These are phyloP conservation scores for Ceratobasidium sp. DNA, from an alignment of 1,284 basidiomycete genomes.

Conservation along the genomic window DNA sequence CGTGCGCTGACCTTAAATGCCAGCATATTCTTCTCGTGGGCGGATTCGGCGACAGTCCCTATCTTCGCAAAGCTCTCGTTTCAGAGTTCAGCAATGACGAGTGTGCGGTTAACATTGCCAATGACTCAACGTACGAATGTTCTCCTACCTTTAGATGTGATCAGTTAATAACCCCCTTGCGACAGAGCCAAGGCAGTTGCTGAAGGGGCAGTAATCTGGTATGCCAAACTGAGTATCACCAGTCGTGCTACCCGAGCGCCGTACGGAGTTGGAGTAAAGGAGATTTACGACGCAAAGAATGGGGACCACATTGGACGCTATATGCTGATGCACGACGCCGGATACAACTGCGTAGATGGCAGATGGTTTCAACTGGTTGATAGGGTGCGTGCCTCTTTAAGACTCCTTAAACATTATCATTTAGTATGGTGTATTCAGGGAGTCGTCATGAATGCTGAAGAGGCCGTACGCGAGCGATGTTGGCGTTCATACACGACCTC, in stretches of 20 bases:
- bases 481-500: neutral
- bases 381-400: neutral
- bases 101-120: neutral
- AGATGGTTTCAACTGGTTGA: neutral
- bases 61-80: constrained; percentile 21
- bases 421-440: neutral
- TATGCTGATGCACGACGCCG: neutral
- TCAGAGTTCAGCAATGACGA: neutral
- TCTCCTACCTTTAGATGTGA: too few relatives aligned
- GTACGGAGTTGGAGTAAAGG: too few relatives aligned
- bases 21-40: constrained; percentile 27
- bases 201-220: too few relatives aligned
- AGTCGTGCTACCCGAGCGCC: too few relatives aligned
- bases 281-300: too few relatives aligned
- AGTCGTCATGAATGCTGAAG: neutral
- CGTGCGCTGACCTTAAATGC: neutral
- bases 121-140: constrained; percentile 32
- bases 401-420: neutral
- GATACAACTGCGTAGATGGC: neutral
- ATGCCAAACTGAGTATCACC: too few relatives aligned
- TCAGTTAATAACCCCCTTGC: too few relatives aligned
- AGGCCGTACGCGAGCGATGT: neutral
- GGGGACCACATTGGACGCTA: neutral
- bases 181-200: too few relatives aligned
- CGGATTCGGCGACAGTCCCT: constrained; percentile 23